These are phyloP conservation scores for Apiotrichum domesticum DNA, from an alignment of 1,284 basidiomycete genomes.

Conservation along the genomic window DNA sequence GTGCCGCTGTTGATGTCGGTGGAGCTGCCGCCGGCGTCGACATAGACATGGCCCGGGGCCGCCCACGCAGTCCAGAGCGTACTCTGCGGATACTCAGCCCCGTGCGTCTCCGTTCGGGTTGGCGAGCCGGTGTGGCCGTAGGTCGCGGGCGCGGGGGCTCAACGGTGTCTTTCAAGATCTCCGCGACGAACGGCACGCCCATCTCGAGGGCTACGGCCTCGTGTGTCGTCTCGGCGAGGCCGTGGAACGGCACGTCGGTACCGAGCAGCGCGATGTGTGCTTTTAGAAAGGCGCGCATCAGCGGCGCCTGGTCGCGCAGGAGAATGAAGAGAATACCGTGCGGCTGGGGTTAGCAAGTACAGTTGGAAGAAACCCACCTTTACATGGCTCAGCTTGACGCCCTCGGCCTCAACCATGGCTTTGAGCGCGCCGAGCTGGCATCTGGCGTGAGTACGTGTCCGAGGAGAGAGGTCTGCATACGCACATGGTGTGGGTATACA, in stretches of 20 bases:
- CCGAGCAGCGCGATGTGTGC: slow-evolving; percentile 25
- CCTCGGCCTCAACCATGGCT: slow-evolving; percentile 27
- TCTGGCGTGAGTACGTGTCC: background rate
- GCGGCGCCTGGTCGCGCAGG: slow-evolving; percentile 23
- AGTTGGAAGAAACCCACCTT: slow-evolving; percentile 1
- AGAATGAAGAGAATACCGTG: slow-evolving; percentile 19
- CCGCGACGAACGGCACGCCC: slow-evolving; percentile 32
- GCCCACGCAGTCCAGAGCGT: too few relatives aligned
- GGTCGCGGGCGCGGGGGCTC: too few relatives aligned
- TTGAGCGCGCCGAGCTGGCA: slow-evolving; percentile 35
- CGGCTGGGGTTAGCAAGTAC: background rate
- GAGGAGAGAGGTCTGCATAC: background rate
- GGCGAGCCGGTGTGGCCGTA: too few relatives aligned
- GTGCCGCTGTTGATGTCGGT: too few relatives aligned
- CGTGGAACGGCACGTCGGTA: slow-evolving; percentile 27
- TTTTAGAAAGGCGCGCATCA: slow-evolving; percentile 28
- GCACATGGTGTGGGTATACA: slow-evolving; percentile 1
- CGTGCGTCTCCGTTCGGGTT: too few relatives aligned
- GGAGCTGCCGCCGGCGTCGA: too few relatives aligned
- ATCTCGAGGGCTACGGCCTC: slow-evolving; percentile 28
- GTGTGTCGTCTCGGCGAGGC: slow-evolving; percentile 33
- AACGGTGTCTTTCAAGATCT: slow-evolving; percentile 22
- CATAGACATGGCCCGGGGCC: too few relatives aligned
- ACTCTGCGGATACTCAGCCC: too few relatives aligned
- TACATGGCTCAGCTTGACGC: slow-evolving; percentile 26